Evolutionary conservation across 148 eudicot species (phyloP).

Genomic region (Cornus controversa): DNA sequence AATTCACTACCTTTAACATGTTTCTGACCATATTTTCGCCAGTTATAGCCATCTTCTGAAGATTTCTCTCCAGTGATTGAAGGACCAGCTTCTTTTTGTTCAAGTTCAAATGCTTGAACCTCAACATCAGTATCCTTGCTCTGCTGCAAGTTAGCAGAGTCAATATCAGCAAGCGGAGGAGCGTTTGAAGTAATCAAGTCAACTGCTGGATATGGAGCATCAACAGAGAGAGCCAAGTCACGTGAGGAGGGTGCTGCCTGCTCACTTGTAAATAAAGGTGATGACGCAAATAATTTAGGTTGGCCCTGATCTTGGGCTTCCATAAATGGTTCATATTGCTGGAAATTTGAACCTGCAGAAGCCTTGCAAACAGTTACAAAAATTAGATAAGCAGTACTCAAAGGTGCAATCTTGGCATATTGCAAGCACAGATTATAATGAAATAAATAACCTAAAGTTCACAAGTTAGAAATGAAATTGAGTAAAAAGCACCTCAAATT

Average conservation of each 20-base stretch:
- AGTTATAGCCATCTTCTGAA: slow-evolving; percentile 29
- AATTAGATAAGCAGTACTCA: not conserved
- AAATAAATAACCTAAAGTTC: not conserved
- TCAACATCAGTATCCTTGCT: not conserved
- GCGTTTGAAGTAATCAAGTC: not conserved
- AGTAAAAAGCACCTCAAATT: not conserved
- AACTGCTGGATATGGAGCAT: not conserved
- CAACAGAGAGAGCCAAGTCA: not conserved
- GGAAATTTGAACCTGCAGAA: not conserved
- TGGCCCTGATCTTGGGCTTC: not conserved
- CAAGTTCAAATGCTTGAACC: not conserved
- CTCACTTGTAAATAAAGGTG: not conserved
- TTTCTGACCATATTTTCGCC: slow-evolving; percentile 33
- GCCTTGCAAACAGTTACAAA: not conserved
- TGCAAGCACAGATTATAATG: not conserved
- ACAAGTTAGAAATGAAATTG: not conserved
- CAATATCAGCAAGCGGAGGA: not conserved
- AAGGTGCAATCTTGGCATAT: not conserved
- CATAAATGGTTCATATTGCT: not conserved
- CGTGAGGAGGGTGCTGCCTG: not conserved
- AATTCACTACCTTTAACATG: slow-evolving; percentile 28
- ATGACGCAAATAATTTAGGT: not conserved
- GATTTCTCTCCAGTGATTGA: slow-evolving; percentile 3
- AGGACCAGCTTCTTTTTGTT: not conserved
- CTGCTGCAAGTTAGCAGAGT: not conserved